Base-by-base conservation (phyloP, 768 basidiomycete species). In the Termitomyces eurrhizus region DNA sequence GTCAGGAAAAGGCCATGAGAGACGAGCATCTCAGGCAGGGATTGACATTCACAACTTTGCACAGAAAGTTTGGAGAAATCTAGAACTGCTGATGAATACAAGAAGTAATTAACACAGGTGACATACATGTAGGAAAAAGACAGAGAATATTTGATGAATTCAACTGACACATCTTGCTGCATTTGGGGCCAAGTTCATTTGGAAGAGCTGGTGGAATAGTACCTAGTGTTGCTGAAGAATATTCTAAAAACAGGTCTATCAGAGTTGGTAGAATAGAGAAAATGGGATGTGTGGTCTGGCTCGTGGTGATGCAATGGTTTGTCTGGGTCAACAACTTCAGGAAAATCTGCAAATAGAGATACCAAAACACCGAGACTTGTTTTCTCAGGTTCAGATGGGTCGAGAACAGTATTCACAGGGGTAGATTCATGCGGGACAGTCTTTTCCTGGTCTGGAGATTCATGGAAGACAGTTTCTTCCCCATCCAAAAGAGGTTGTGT, bases 1-100 rank as follows among this genome's bases (percentile, higher is more conserved):
- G 67, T 68, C 1, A 74, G 76, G 50, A 77, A 79, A 2, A 76
- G 58, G 2, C 77, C 71, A 52, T 70, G 56, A 7, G 58, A 35
- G 4, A 77, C 62, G 2, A 77, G 73, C 1, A 67, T 60, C 24
- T 71, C 64, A 0, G 65, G 24, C 0, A 69, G 32, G 3, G 57
- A 41, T 33, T 62, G 62, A 52, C 74, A 75, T 33, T 41, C 9
- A 48, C 74, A 75, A 41, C 5, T 42, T 2, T 35, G 16, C 12
- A 71, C 60, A 1, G 62, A 42, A 5, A 66, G 37, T 3, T 39
- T 44, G 14, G 41, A 18, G 37, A 67, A 70, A 52, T 67, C 70
- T 70, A 18, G 37, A 46, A 7, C 21, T 29, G 4, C 33, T 18
- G 24, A 29, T 26, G 24, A 18, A 18, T 13, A 21, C 14, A 8